Evolutionary conservation across 129 eudicot species (phyloP).

Genomic region (Tagetes patula): DNA sequence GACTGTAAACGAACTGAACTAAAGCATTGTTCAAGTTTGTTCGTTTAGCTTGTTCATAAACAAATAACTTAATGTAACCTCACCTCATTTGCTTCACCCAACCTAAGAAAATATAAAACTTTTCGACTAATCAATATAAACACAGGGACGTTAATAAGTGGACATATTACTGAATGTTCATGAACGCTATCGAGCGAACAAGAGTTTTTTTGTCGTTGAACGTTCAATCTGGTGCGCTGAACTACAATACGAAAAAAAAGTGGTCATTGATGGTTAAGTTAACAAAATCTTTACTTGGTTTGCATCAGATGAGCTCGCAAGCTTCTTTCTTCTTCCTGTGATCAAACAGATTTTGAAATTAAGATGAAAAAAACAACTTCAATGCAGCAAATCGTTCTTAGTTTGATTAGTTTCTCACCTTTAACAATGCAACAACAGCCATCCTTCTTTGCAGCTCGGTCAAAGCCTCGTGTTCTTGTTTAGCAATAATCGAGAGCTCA

Average conservation of each 20-base stretch:
- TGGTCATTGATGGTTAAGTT: background rate
- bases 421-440: conserved; percentile 27
- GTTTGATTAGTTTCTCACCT: conserved; percentile 36
- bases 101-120: background rate
- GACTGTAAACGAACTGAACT: no score
- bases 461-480: conserved; percentile 46
- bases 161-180: no score
- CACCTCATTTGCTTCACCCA: background rate
- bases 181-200: no score
- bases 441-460: conserved; percentile 45
- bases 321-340: conserved; percentile 51
- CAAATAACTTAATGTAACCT: no score
- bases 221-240: background rate
- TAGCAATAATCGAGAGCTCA: conserved; percentile 47
- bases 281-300: background rate
- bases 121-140: no score
- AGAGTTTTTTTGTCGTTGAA: no score
- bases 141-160: no score
- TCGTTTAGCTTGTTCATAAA: no score
- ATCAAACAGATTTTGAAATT: conserved; percentile 14
- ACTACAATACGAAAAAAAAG: background rate
- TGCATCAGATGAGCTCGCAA: conserved; percentile 42
- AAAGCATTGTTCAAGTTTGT: no score
- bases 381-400: background rate
- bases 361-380: background rate